phyloP scores from a whole-genome alignment of 83 land plant species.

The Picea engelmannii region DNA sequence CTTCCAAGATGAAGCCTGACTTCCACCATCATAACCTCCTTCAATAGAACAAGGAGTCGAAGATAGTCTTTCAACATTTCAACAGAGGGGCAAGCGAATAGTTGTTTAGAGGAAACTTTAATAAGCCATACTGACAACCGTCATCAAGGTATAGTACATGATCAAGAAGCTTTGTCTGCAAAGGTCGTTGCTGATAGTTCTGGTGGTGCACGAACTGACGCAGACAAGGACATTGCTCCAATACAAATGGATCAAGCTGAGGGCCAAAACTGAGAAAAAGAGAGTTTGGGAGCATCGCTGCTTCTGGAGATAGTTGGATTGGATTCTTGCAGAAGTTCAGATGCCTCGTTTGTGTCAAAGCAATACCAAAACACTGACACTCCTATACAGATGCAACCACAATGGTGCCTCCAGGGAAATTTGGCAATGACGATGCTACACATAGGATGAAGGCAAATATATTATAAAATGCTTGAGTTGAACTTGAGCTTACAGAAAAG shows the following conservation, averaged over 20 bases:
- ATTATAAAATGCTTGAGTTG: conserved; percentile 35
- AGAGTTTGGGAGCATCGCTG: not conserved
- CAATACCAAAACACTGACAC: not conserved
- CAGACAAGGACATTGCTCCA: not conserved
- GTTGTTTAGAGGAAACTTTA: not conserved
- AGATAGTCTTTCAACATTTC: not conserved
- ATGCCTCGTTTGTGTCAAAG: not conserved
- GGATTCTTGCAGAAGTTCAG: not conserved
- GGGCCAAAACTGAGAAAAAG: not conserved
- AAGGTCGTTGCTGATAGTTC: not conserved
- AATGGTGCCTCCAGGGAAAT: not conserved
- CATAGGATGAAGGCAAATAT: conserved; percentile 21
- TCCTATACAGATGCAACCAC: not conserved
- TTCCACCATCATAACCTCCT: no score
- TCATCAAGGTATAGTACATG: not conserved
- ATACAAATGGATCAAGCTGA: conserved; percentile 1
- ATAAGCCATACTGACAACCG: not conserved
- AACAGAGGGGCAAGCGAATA: not conserved
- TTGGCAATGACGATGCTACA: not conserved
- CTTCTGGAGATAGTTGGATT: not conserved
- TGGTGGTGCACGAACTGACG: not conserved
- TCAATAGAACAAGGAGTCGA: not conserved
- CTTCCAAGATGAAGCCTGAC: no score
- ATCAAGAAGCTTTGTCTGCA: no score
- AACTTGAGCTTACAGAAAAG: conserved; percentile 43